Base-by-base conservation (phyloP, 768 basidiomycete genomes). In the Rhodocollybia butyracea region DNA sequence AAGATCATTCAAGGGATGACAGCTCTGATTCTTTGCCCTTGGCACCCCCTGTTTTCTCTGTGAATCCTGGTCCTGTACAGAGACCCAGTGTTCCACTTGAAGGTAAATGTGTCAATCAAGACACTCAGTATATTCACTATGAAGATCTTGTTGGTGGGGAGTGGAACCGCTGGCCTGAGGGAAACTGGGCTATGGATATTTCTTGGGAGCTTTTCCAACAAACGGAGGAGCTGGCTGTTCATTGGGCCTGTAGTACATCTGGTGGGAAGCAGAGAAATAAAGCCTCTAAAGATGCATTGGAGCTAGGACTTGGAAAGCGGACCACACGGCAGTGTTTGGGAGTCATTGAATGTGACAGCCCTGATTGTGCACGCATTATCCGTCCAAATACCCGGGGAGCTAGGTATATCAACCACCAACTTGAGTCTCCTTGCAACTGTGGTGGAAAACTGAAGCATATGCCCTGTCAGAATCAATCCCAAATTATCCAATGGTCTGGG, bases 221-320 rank as follows among this genome's bases (percentile, higher is more conserved):
- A 8, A 55, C 54, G 5, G 26, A 47, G 12, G 42, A 34, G 13
- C 27, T 55, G 17, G 10, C 5, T 13, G 54, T 46, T 5, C 54
- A 46, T 15, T 55, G 54, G 54, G 54, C 54, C 10, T 56, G 59
- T 38, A 63, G 57, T 48, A 63, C 57, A 2, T 38, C 56, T n/a
- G 22, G 10, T 8, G 41, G 41, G 19, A 8, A 43, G 22, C 41
- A 43, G 41, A 24, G 8, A 8, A 10, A 21, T 10, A 19, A 19
- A 10, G 8, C 42, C 11, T 43, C 42, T 30, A 11, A 21, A 24
- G 29, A 29, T 17, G 19, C 46, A 47, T 7, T 17, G 5, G 19
- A 21, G 6, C 10, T 47, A 6, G 27, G 10, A 11, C 22, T 7
- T 6, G 46, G 46, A 22, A 21, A 17, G 13, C 13, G 27, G 27